Evolutionary conservation across 371 early-diverging fungal genomes (phyloP).

Genomic region (Chytridiales sp.): DNA sequence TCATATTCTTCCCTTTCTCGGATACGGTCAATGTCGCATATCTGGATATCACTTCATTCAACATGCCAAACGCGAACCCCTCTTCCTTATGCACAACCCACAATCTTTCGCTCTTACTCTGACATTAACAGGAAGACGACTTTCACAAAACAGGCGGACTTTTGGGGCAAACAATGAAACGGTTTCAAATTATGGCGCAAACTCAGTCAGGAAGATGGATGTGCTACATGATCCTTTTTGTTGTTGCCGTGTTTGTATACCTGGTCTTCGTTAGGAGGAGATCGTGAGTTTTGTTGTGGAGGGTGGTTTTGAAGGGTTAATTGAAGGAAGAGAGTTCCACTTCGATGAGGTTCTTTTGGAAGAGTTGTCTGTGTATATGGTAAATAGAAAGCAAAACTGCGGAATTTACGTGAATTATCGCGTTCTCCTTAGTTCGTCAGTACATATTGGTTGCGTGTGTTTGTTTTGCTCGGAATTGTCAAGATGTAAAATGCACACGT

Average conservation of each 20-base stretch:
- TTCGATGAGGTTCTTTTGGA: no score
- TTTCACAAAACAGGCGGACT: slow-evolving; percentile 52
- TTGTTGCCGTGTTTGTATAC: slow-evolving; percentile 45
- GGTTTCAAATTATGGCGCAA: slow-evolving; percentile 47
- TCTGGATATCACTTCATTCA: neutral
- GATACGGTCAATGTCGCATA: no score
- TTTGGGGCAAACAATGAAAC: slow-evolving; percentile 48
- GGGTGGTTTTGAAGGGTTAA: no score
- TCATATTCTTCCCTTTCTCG: no score
- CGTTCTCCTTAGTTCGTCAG: no score
- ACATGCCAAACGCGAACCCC: neutral
- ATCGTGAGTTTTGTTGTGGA: slow-evolving; percentile 3
- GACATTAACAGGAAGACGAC: slow-evolving; percentile 37
- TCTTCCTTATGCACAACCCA: neutral
- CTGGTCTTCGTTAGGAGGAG: slow-evolving; percentile 40
- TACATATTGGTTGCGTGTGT: no score
- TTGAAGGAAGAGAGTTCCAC: no score
- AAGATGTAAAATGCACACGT: no score
- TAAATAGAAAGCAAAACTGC: no score
- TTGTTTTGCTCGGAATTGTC: no score
- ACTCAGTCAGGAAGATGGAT: slow-evolving; percentile 56
- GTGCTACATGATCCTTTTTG: slow-evolving; percentile 53
- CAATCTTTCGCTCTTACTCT: neutral
- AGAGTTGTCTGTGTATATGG: no score
- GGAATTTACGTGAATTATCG: no score